Evolutionary conservation across 306 rosid species (phyloP).

Genomic region (Corylus heterophylla): DNA sequence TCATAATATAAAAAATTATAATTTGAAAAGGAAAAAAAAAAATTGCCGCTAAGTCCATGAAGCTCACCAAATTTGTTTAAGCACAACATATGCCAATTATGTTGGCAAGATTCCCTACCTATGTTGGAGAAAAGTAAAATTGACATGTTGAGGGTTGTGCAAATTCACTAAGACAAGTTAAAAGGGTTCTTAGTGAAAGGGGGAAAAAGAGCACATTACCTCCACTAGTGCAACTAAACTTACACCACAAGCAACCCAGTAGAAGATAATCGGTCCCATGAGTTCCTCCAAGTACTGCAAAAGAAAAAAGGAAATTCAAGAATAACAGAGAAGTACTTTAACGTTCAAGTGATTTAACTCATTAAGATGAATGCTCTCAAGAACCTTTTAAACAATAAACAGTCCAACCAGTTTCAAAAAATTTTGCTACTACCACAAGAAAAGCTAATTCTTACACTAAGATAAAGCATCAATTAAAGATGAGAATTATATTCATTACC

Average conservation of each 20-base stretch:
- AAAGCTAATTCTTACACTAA: constrained; percentile 3
- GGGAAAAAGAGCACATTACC: constrained; percentile 51
- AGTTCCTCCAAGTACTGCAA: constrained; percentile 91
- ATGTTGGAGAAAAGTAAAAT: not conserved
- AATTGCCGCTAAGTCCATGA: not conserved
- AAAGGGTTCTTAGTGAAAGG: not conserved
- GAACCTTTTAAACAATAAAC: not conserved
- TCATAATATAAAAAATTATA: not conserved
- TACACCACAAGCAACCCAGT: constrained; percentile 94
- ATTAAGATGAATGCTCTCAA: constrained; percentile 15
- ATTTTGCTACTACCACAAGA: constrained; percentile 11
- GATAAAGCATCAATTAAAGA: constrained; percentile 8
- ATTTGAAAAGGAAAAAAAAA: not conserved
- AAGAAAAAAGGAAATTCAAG: constrained; percentile 23
- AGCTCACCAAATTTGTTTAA: not conserved
- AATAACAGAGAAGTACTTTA: not conserved
- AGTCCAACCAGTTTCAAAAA: not conserved
- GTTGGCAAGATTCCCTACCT: not conserved
- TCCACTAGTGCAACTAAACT: constrained; percentile 84
- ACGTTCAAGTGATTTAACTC: not conserved
- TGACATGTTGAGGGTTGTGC: not conserved
- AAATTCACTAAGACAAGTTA: constrained; percentile 12
- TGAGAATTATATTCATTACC: constrained; percentile 43
- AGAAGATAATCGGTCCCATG: constrained; percentile 77
- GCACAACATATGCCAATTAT: not conserved